A percentile compares a stretch with the other conserved stretches of the same genome.
Evolutionary conservation across 2,329 filamentous ascomycete genomes (phyloP).

Genomic region (Colletotrichum neosansevieriae): DNA sequence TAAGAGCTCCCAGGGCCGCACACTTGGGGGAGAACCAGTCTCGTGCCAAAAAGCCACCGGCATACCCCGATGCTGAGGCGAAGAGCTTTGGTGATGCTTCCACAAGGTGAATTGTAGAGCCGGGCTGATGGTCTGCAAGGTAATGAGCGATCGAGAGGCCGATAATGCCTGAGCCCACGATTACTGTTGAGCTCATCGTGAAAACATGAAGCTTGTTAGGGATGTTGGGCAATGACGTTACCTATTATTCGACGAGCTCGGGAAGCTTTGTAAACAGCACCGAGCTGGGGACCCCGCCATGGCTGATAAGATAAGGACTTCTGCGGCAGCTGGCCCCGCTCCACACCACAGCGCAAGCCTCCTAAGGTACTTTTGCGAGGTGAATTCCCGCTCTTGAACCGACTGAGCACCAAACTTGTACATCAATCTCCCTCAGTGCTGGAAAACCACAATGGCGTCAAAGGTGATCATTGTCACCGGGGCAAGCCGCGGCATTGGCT

Average conservation of each 20-base stretch:
- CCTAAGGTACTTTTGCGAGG: neutral
- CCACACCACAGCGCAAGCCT: slow-evolving; percentile 2
- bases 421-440: neutral
- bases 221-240: slow-evolving; percentile 15
- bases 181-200: slow-evolving; percentile 67
- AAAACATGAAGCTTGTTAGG: neutral
- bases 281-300: slow-evolving; percentile 22
- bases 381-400: too few relatives aligned
- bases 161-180: slow-evolving; percentile 78
- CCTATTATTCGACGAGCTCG: neutral
- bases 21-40: slow-evolving; percentile 77
- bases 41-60: slow-evolving; percentile 78
- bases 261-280: neutral
- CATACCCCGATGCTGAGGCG: slow-evolving; percentile 78
- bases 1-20: slow-evolving; percentile 72
- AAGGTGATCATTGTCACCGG: slow-evolving; percentile 80
- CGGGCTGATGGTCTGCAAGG: slow-evolving; percentile 64
- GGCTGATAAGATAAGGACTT: slow-evolving; percentile 21
- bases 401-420: neutral
- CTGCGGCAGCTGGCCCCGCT: slow-evolving; percentile 11
- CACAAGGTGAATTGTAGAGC: slow-evolving; percentile 59
- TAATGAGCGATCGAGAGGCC: slow-evolving; percentile 80
- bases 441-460: slow-evolving; percentile 53
- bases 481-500: slow-evolving; percentile 72
- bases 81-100: slow-evolving; percentile 69